phyloP scores from a whole-genome alignment of 2,329 filamentous ascomycete genomes.

The Neopestalotiopsis sp. region DNA sequence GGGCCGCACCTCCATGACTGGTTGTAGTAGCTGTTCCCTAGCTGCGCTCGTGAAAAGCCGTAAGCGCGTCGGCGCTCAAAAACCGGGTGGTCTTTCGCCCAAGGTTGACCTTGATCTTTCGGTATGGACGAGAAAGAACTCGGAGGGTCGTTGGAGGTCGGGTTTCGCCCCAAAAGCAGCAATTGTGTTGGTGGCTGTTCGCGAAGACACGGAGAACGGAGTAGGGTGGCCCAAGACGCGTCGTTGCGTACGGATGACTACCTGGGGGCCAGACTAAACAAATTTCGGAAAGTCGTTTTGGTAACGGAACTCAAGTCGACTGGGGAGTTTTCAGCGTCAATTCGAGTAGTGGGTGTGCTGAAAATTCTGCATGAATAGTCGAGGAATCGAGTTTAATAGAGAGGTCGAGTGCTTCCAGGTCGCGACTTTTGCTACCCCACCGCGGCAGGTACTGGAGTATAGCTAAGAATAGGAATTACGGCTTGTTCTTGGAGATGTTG shows the following conservation, averaged over 20 bases:
- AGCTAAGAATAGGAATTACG: neutral
- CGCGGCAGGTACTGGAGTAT: neutral
- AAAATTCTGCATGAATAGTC: neutral
- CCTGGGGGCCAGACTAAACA: neutral
- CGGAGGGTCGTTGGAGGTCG: no score
- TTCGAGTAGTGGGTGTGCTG: neutral
- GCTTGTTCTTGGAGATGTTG: neutral
- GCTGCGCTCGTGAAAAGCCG: neutral
- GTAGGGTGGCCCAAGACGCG: no score
- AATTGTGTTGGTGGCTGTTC: no score
- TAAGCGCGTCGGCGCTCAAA: neutral
- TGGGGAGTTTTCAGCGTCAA: neutral
- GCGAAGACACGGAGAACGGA: no score
- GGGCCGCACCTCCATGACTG: slow-evolving; percentile 1
- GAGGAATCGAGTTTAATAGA: neutral
- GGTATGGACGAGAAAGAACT: neutral
- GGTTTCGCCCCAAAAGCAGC: no score
- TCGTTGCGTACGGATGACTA: no score
- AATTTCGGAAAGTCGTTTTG: neutral
- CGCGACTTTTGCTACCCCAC: neutral
- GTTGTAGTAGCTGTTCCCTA: neutral
- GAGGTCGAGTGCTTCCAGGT: neutral
- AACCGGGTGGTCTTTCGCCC: neutral
- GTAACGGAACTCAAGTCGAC: neutral
- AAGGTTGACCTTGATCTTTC: neutral